These are phyloP conservation scores for Venturiaceae sp. DNA, from an alignment of 2,329 filamentous ascomycete genomes.

Conservation along the genomic window DNA sequence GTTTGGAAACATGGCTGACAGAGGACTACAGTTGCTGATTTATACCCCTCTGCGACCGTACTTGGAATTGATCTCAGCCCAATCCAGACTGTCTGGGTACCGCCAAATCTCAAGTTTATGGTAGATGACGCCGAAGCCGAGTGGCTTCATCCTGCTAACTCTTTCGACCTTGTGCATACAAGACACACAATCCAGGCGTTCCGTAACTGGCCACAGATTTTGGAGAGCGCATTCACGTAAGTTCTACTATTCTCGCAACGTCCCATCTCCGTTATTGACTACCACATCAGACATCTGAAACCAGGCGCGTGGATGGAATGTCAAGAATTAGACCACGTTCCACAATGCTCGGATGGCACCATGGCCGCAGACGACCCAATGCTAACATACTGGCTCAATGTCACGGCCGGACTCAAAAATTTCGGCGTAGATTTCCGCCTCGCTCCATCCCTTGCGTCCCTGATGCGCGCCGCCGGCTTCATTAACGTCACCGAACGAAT, in stretches of 20 bases:
- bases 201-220: constrained; percentile 41
- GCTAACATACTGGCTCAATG: constrained; percentile 37
- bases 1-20: not conserved
- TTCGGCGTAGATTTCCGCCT: constrained; percentile 32
- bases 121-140: constrained; percentile 23
- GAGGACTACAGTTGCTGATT: constrained; percentile 21
- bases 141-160: constrained; percentile 20
- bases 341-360: constrained; percentile 27
- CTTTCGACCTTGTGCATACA: constrained; percentile 50
- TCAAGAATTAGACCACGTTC: constrained; percentile 12
- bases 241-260: not conserved
- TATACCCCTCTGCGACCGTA: constrained; percentile 21
- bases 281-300: constrained; percentile 11
- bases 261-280: too few species aligned
- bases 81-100: constrained; percentile 32
- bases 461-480: constrained; percentile 32
- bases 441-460: not conserved
- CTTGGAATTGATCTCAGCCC: constrained; percentile 31
- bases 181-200: constrained; percentile 43
- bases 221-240: constrained; percentile 37
- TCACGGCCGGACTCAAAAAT: constrained; percentile 33
- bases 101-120: constrained; percentile 30
- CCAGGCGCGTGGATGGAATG: constrained; percentile 41
- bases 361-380: constrained; percentile 32
- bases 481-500: constrained; percentile 40